phyloP scores from a whole-genome alignment of 768 basidiomycete species.

The Trametes sanguinea region DNA sequence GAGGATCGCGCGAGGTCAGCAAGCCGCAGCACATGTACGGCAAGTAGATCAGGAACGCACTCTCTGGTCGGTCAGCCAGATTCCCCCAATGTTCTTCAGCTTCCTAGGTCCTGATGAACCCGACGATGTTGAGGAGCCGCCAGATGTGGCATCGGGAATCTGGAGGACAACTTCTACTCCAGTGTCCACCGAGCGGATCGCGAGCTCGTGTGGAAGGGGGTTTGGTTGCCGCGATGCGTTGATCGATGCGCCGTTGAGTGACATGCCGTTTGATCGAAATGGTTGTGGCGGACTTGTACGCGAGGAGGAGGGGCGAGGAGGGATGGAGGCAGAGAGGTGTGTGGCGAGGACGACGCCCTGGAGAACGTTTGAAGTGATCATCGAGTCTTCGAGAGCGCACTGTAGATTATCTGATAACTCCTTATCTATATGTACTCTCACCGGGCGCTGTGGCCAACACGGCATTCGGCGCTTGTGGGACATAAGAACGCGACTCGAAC shows the following conservation, averaged over 20 bases:
- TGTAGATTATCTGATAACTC: slow-evolving; percentile 5
- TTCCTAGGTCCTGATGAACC: slow-evolving; percentile 58
- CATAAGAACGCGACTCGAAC: background rate
- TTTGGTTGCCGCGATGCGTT: slow-evolving; percentile 57
- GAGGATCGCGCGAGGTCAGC: background rate
- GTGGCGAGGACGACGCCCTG: background rate
- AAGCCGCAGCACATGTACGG: background rate
- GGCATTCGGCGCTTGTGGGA: background rate
- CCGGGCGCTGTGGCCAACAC: too few relatives aligned
- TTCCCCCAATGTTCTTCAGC: slow-evolving; percentile 57
- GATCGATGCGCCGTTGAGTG: slow-evolving; percentile 79
- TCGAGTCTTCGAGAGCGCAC: slow-evolving; percentile 12
- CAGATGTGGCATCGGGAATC: slow-evolving; percentile 56
- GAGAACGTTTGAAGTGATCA: background rate
- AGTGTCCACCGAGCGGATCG: slow-evolving; percentile 54
- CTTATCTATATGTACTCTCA: background rate
- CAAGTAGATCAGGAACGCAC: slow-evolving; percentile 42
- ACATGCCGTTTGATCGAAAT: slow-evolving; percentile 49
- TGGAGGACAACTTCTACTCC: slow-evolving; percentile 60
- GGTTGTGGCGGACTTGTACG: background rate
- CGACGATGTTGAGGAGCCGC: slow-evolving; percentile 44
- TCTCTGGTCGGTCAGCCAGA: slow-evolving; percentile 72
- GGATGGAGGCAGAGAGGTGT: background rate
- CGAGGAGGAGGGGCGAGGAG: background rate
- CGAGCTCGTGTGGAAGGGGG: slow-evolving; percentile 63